Evolutionary conservation across 495 filamentous ascomycete species (phyloP).

Genomic region (Penicillium manginii): DNA sequence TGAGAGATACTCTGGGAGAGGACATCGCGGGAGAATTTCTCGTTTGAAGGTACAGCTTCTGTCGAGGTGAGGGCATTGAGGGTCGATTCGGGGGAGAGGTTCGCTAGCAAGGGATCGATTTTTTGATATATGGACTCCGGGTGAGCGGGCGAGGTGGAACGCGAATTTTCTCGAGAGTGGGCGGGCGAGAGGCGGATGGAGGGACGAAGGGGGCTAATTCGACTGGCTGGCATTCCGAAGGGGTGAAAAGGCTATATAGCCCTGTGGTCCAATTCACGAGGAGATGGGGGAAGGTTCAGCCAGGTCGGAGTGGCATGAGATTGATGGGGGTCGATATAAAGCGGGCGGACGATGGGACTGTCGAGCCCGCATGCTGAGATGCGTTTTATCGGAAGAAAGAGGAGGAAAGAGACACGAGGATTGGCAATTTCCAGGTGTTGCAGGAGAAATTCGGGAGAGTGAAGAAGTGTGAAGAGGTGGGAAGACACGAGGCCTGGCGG

Average conservation of each 20-base stretch:
- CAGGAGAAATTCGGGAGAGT: neutral
- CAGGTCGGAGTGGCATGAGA: constrained; percentile 25
- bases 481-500: constrained; percentile 12
- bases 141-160: constrained; percentile 31
- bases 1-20: constrained; percentile 68
- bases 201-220: constrained; percentile 30
- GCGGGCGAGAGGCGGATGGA: constrained; percentile 36
- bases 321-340: constrained; percentile 25
- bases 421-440: constrained; percentile 4
- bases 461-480: neutral
- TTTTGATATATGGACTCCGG: constrained; percentile 34
- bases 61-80: constrained; percentile 58
- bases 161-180: constrained; percentile 30
- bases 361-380: constrained; percentile 38
- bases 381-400: constrained; percentile 8
- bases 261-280: constrained; percentile 20
- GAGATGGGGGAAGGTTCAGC: constrained; percentile 16
- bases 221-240: constrained; percentile 43
- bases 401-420: constrained; percentile 6
- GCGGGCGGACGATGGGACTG: constrained; percentile 31
- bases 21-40: constrained; percentile 49
- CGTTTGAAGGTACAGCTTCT: constrained; percentile 56
- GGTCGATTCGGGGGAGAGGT: constrained; percentile 59
- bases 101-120: constrained; percentile 56
- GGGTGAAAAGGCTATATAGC: constrained; percentile 9